Evolutionary conservation across 305 asterid genomes (phyloP).

Genomic region (Plantago coronopus): DNA sequence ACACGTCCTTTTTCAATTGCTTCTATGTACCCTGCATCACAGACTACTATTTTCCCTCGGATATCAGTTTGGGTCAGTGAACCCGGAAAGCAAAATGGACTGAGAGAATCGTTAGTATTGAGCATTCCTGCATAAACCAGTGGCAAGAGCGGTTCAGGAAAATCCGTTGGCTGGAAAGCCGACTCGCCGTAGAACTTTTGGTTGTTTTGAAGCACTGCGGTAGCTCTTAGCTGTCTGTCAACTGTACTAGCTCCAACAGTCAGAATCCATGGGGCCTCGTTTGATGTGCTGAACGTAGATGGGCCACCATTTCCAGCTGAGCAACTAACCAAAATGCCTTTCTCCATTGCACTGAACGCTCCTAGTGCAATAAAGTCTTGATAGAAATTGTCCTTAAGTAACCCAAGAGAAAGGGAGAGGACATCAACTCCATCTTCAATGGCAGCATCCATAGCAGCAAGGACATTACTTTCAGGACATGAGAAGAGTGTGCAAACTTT

Average conservation of each 20-base stretch:
- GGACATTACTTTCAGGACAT: too few species aligned
- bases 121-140: neutral
- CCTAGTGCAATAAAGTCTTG: neutral
- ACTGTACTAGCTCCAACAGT: slow-evolving; percentile 8
- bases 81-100: neutral
- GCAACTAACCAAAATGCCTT: too few species aligned
- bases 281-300: neutral
- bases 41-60: slow-evolving; percentile 18
- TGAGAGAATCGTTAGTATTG: neutral
- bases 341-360: slow-evolving; percentile 4
- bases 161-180: slow-evolving; percentile 3
- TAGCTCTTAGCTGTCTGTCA: neutral
- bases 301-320: slow-evolving; percentile 4
- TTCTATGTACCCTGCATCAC: neutral
- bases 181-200: slow-evolving; percentile 6
- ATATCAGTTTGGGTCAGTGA: neutral
- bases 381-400: neutral
- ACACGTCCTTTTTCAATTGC: neutral
- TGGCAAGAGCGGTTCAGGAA: neutral
- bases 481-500: neutral
- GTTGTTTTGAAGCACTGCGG: slow-evolving; percentile 1
- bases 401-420: slow-evolving; percentile 3
- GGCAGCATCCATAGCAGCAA: slow-evolving; percentile 1
- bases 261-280: slow-evolving; percentile 5
- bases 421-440: slow-evolving; percentile 12